phyloP scores from a whole-genome alignment of 305 asterid species.

The Solanum chacoense region DNA sequence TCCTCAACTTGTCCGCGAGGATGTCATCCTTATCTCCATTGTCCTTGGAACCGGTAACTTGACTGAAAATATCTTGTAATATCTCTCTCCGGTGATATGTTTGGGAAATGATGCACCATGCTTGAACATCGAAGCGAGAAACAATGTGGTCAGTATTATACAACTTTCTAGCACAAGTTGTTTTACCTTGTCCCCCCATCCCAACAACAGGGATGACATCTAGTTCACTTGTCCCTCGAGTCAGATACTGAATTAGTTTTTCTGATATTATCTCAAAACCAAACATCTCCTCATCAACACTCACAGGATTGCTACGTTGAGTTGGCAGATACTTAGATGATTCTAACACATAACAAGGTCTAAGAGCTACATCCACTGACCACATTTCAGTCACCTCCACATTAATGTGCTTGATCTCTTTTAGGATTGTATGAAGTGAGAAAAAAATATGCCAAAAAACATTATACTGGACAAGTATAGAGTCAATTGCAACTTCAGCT shows the following conservation, averaged over 20 bases:
- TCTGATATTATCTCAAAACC: background rate
- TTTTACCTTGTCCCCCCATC: background rate
- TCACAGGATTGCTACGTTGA: no score
- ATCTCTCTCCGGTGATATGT: background rate
- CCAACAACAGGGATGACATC: no score
- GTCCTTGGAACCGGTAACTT: background rate
- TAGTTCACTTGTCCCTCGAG: no score
- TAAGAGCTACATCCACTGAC: no score
- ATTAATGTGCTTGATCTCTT: no score
- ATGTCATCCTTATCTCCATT: background rate
- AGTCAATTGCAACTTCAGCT: no score
- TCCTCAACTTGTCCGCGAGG: background rate
- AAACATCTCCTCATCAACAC: background rate
- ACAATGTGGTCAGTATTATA: background rate
- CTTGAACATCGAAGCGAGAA: background rate
- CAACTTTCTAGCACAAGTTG: background rate
- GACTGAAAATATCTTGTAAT: background rate
- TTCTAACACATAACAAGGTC: no score
- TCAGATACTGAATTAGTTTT: background rate
- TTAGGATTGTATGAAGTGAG: no score
- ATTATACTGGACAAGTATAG: no score
- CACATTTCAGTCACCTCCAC: no score
- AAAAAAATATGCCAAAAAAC: no score
- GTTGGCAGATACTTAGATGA: no score
- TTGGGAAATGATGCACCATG: slow-evolving; percentile 11